Conservation (phyloP, 371 early-diverging fungal genomes). For the Apophysomyces sp. region DNA sequence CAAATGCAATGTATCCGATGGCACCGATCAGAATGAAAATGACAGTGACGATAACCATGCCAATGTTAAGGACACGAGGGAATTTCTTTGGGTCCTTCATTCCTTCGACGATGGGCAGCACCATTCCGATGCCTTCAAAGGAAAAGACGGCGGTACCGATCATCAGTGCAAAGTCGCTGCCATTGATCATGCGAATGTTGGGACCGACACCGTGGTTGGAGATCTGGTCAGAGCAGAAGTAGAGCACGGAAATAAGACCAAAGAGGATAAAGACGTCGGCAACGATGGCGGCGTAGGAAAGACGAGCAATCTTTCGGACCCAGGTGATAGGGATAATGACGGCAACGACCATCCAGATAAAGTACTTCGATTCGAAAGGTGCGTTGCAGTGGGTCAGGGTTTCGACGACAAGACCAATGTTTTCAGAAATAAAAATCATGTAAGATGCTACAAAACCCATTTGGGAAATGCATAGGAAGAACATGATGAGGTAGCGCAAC, state of each 20-base stretch:
- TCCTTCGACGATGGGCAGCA: constrained; percentile 58
- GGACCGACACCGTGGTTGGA: constrained; percentile 55
- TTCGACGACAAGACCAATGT: constrained; percentile 66
- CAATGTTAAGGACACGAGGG: constrained; percentile 54
- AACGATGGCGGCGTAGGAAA: constrained; percentile 68
- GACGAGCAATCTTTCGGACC: constrained; percentile 75
- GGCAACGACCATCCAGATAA: constrained; percentile 67
- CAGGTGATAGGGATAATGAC: constrained; percentile 77
- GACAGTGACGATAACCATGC: constrained; percentile 57
- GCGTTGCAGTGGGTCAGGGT: constrained; percentile 58
- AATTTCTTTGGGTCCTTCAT: constrained; percentile 67
- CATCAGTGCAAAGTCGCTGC: constrained; percentile 63
- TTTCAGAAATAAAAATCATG: constrained; percentile 82
- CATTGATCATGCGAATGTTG: constrained; percentile 47
- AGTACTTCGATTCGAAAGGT: constrained; percentile 51
- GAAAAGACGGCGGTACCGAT: constrained; percentile 87
- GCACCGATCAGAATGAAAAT: constrained; percentile 71
- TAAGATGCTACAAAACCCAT: constrained; percentile 84
- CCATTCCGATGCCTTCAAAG: constrained; percentile 76
- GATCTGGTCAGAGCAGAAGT: constrained; percentile 57
- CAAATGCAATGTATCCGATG: constrained; percentile 74
- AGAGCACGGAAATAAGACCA: constrained; percentile 74
- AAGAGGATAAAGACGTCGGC: constrained; percentile 81
- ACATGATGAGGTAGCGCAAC: constrained; percentile 61
- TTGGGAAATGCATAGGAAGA: constrained; percentile 74